Evolutionary conservation across 805 yeast species (phyloP), one percentile per base, ranked within the genome.

Genomic region (Metschnikowia chrysomelidarum): DNA sequence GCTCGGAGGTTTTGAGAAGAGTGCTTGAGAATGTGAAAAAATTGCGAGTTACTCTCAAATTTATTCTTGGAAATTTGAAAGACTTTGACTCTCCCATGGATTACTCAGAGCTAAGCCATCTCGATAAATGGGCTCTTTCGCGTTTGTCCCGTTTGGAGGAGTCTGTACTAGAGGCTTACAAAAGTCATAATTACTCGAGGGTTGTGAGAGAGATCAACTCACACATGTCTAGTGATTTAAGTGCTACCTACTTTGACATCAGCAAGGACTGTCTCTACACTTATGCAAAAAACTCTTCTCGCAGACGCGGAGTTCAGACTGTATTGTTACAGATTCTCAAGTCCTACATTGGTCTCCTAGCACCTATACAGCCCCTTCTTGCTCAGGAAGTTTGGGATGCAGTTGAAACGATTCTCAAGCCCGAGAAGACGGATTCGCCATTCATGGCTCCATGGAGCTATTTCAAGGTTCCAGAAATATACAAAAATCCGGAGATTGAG

Each of bases 331-430:
- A 78, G 43, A 66, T 86, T 10, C 62, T 87, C 12, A 67, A 66
- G 27, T 69, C 78, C 0, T 84, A 87, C 51, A 57, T 78, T n/a
- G 73, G 85, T 0, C 56, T 86, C 1, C 55, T 91, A 37, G 71
- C 88, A 0, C 98, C 98, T 2, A 76, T 93, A 1, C 61, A 83
- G 24, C 99, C 99, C 1, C 56, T 87, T 3, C 64, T 89, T 38
- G 72, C 91, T 0, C 98, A 93, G 59, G 97, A 93, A 53, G 87
- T 78, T 0, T 89, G 96, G 96, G 75, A 76, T 24, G 68, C 69
- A 39, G 50, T 75, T 4, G 33, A 24, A 24, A 60, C 37, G 27
- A 18, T 41, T 57, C 19, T 38, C 19, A 18, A 26, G 15, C 32
- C 30, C 5, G 30, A 26, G 17, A 36, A 19, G 9, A 32, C 34